A percentile compares a stretch with the other conserved stretches of the same genome.
Evolutionary conservation across 805 yeast species (phyloP).

Genomic region (Blastobotrys muscicola): DNA sequence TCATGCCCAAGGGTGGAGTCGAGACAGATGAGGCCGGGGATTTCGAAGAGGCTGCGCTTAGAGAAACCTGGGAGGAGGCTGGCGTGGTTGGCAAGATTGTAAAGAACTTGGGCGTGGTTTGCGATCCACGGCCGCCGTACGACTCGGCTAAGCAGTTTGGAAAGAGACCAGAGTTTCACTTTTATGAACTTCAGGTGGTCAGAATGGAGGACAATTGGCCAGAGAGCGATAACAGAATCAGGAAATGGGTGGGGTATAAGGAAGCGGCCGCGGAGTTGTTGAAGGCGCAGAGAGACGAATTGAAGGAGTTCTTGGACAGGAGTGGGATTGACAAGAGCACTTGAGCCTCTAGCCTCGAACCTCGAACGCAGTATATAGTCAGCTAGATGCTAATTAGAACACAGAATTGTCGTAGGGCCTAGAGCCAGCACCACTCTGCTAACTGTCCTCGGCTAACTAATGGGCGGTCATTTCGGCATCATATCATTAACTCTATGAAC

Average conservation of each 20-base stretch:
- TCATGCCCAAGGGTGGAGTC: slow-evolving; percentile 92
- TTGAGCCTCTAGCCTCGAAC: no score
- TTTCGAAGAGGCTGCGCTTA: slow-evolving; percentile 44
- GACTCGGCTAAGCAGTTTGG: no score
- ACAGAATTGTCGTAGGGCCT: no score
- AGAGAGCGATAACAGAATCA: slow-evolving; percentile 48
- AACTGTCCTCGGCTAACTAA: no score
- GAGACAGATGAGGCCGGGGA: slow-evolving; percentile 59
- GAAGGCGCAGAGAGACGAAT: slow-evolving; percentile 23
- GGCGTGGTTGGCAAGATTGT: slow-evolving; percentile 68
- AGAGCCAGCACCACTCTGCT: no score
- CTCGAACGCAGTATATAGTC: no score
- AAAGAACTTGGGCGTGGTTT: slow-evolving; percentile 50
- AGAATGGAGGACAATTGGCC: slow-evolving; percentile 64
- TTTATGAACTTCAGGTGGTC: slow-evolving; percentile 64
- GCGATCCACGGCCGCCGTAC: slow-evolving; percentile 45
- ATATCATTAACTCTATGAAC: neutral
- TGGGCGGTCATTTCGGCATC: no score
- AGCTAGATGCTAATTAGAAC: no score
- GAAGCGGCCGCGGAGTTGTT: slow-evolving; percentile 26
- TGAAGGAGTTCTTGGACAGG: slow-evolving; percentile 24
- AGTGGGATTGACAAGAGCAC: slow-evolving; percentile 7
- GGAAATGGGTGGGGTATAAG: slow-evolving; percentile 55
- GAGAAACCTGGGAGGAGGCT: slow-evolving; percentile 98
- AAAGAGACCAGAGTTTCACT: slow-evolving; percentile 71